Evolutionary conservation across 1,139 yeast species (phyloP), one percentile per base, ranked within the genome.

Genomic region (Protomyces gravidus): DNA sequence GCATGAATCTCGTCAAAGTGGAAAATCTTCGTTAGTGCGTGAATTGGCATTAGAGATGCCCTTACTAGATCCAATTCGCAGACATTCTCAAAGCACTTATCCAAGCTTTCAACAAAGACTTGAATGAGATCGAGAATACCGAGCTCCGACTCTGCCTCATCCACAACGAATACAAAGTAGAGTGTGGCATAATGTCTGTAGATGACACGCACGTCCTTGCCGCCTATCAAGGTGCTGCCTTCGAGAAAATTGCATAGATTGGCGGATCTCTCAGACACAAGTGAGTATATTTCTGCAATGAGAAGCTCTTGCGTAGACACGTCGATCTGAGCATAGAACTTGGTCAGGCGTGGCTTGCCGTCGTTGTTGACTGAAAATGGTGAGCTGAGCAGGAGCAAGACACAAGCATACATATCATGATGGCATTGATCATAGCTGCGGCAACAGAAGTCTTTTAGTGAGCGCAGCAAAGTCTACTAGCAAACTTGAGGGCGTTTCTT

Each of bases 1-100:
- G 96, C 86, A 69, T 92, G 95, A 47, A 92, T 75, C 13, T 89
- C 95, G 72, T 92, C 97, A 97, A 97, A 92, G 26, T 97, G 97
- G 72, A 65, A 65, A 11, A 62, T 53, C 64, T 62, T 26, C 26
- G 32, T 27, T 27, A 27, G 27, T 17, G 19, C 5, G 26, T 15
- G 85, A 45, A 89, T 86, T 67, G 89, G 96, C n/a, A n/a, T n/a
- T n/a, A n/a, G n/a, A n/a, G n/a, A n/a, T n/a, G n/a, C n/a, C 95
- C 86, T 69, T 90, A 94, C 97, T 66, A 92, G 77, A 71, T 92
- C 98, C 65, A 92, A 78, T 70, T 92, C 99, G 71, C 97, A 90
- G 5, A 92, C 99, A 68, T 90, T 90, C 65, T 84, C 84, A 72
- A 92, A 92, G 71, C 98, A 92, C 64, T 86, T 82, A 70, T 92